Conservation (phyloP, 2,329 filamentous ascomycete species). For the Paecilomyces niveus region DNA sequence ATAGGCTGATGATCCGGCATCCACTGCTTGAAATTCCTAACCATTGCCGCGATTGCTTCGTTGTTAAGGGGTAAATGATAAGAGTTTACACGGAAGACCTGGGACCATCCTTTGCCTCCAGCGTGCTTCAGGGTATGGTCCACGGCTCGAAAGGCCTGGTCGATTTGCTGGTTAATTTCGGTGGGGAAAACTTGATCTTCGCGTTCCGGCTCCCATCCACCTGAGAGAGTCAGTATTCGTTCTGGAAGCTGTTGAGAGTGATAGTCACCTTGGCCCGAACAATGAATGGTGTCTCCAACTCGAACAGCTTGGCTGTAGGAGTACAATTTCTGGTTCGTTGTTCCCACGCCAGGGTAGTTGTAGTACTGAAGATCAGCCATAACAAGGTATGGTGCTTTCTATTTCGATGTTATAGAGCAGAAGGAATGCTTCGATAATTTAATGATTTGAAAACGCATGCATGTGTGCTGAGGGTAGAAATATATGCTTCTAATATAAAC, state of each 20-base stretch:
- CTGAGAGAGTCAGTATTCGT: conserved; percentile 10
- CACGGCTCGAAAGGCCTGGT: conserved; percentile 51
- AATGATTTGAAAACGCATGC: too few relatives aligned
- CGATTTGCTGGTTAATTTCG: conserved; percentile 42
- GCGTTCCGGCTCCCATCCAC: conserved; percentile 24
- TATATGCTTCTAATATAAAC: too few relatives aligned
- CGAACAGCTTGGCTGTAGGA: conserved; percentile 7
- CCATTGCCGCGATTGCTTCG: conserved; percentile 32
- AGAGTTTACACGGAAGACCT: conserved; percentile 45
- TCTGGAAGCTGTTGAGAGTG: neutral
- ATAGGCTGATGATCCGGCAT: conserved; percentile 48
- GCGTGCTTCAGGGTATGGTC: conserved; percentile 45
- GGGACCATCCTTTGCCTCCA: conserved; percentile 40
- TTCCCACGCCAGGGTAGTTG: conserved; percentile 1
- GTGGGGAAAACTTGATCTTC: conserved; percentile 9
- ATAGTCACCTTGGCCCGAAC: conserved; percentile 38
- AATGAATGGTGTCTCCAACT: conserved; percentile 3
- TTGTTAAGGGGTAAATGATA: conserved; percentile 41
- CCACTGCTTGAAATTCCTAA: conserved; percentile 43
- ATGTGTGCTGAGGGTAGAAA: too few relatives aligned
- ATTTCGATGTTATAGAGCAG: neutral
- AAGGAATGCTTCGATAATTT: too few relatives aligned
- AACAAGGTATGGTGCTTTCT: neutral
- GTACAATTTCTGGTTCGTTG: neutral
- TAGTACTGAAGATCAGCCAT: neutral